Evolutionary conservation across 2,329 filamentous ascomycete genomes (phyloP).

Genomic region (Cercospora canescens): DNA sequence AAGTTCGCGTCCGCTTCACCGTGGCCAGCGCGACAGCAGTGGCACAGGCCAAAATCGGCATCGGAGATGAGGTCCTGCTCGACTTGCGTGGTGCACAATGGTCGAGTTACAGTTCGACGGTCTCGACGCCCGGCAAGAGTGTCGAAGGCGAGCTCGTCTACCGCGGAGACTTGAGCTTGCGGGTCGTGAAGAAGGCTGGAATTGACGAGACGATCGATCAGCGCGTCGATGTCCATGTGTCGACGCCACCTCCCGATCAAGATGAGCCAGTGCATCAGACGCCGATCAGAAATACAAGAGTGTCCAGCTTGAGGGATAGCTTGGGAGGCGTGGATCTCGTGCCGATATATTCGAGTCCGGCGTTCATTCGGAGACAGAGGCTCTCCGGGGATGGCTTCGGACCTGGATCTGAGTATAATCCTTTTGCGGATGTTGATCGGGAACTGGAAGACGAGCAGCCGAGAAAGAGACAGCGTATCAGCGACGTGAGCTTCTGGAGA

Average conservation of each 20-base stretch:
- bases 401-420: constrained; percentile 60
- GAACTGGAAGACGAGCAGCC: constrained; percentile 57
- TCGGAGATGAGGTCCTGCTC: constrained; percentile 74
- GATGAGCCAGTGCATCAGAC: constrained; percentile 9
- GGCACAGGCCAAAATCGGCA: constrained; percentile 66
- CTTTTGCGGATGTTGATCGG: constrained; percentile 65
- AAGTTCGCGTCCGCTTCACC: constrained; percentile 75
- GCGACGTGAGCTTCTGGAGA: constrained; percentile 70
- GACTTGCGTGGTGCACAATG: constrained; percentile 69
- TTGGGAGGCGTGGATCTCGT: constrained; percentile 21
- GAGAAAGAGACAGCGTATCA: constrained; percentile 71
- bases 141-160: constrained; percentile 60
- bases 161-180: constrained; percentile 37
- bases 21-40: constrained; percentile 70
- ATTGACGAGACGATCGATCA: constrained; percentile 10
- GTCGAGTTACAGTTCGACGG: constrained; percentile 53
- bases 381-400: constrained; percentile 69
- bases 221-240: constrained; percentile 17
- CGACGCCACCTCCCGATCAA: constrained; percentile 23
- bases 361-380: constrained; percentile 72
- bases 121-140: constrained; percentile 56
- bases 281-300: constrained; percentile 1
- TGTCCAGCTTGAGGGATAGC: constrained; percentile 17
- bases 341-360: constrained; percentile 64
- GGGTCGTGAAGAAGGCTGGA: constrained; percentile 27